Percentiles rank a stretch among this genome's conserved stretches.
Evolutionary conservation across 2,329 filamentous ascomycete species (phyloP).

Genomic region (Aspergillus ustus): DNA sequence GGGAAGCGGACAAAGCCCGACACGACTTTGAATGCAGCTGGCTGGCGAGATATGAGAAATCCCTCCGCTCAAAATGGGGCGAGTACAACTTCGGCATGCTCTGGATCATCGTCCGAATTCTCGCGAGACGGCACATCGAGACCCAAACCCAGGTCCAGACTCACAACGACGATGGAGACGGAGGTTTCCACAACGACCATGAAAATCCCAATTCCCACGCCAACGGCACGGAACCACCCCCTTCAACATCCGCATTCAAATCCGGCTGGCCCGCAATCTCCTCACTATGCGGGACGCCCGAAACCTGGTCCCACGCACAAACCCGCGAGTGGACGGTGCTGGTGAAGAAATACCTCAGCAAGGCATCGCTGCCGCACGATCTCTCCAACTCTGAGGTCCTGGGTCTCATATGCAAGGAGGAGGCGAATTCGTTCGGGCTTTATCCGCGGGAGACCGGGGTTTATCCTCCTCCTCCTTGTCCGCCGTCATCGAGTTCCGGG

Average conservation of each 20-base stretch:
- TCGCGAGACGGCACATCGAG: conserved; percentile 30
- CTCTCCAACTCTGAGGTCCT: conserved; percentile 10
- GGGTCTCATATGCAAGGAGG: conserved; percentile 26
- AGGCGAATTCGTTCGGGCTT: conserved; percentile 25
- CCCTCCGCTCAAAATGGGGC: conserved; percentile 34
- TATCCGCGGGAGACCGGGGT: conserved; percentile 10
- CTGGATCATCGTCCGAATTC: conserved; percentile 39
- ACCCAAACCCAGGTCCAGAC: too few relatives aligned
- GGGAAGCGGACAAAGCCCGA: conserved; percentile 26
- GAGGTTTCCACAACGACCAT: neutral
- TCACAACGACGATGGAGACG: neutral
- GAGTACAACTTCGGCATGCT: conserved; percentile 42
- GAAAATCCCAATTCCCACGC: neutral
- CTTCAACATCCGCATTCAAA: conserved; percentile 5
- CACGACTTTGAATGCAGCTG: conserved; percentile 39
- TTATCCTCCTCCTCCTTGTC: conserved; percentile 1
- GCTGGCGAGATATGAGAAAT: conserved; percentile 30
- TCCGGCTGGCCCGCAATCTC: conserved; percentile 32
- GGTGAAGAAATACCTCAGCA: conserved; percentile 36
- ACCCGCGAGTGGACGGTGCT: conserved; percentile 32
- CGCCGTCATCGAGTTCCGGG: neutral
- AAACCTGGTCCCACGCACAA: conserved; percentile 36
- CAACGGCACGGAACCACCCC: neutral
- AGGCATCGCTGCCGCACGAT: conserved; percentile 19
- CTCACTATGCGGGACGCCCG: conserved; percentile 34